Evolutionary conservation across 1,139 yeast genomes (phyloP).

Genomic region (Kodamaea alishanica): DNA sequence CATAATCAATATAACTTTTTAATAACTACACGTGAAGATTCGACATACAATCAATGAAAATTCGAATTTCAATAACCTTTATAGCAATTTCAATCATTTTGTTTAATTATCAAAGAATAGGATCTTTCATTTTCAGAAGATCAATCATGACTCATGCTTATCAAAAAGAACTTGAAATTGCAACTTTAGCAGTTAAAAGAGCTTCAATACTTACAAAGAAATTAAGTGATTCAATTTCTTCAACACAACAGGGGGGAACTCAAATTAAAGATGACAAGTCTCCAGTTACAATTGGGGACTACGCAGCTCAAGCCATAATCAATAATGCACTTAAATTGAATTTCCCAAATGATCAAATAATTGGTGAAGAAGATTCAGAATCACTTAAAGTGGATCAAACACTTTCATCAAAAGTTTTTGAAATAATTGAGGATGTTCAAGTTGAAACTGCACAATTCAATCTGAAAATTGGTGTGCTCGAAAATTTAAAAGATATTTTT

Average conservation of each 20-base stretch:
- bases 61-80: too few relatives aligned
- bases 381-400: slow-evolving; percentile 48
- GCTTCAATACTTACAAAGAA: slow-evolving; percentile 76
- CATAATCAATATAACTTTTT: too few relatives aligned
- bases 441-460: slow-evolving; percentile 22
- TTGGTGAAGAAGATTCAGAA: slow-evolving; percentile 90
- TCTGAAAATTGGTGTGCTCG: slow-evolving; percentile 38
- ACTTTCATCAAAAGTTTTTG: slow-evolving; percentile 44
- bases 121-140: neutral
- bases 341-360: slow-evolving; percentile 81
- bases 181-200: slow-evolving; percentile 84
- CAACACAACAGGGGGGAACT: slow-evolving; percentile 54
- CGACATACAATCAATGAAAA: too few relatives aligned
- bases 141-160: slow-evolving; percentile 25
- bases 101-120: slow-evolving; percentile 5
- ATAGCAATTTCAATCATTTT: slow-evolving; percentile 5
- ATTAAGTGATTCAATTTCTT: slow-evolving; percentile 64
- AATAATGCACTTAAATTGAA: slow-evolving; percentile 75
- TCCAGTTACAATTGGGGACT: slow-evolving; percentile 96
- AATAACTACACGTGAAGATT: too few relatives aligned
- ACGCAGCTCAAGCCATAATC: slow-evolving; percentile 91
- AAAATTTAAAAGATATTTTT: slow-evolving; percentile 48
- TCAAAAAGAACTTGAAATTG: slow-evolving; percentile 63
- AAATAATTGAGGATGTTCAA: slow-evolving; percentile 48
- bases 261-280: slow-evolving; percentile 84